Percentiles rank a stretch among this genome's conserved stretches.
These are phyloP conservation scores for Helenozyma baotianmanensis DNA, from an alignment of 805 yeast genomes.

Conservation along the genomic window DNA sequence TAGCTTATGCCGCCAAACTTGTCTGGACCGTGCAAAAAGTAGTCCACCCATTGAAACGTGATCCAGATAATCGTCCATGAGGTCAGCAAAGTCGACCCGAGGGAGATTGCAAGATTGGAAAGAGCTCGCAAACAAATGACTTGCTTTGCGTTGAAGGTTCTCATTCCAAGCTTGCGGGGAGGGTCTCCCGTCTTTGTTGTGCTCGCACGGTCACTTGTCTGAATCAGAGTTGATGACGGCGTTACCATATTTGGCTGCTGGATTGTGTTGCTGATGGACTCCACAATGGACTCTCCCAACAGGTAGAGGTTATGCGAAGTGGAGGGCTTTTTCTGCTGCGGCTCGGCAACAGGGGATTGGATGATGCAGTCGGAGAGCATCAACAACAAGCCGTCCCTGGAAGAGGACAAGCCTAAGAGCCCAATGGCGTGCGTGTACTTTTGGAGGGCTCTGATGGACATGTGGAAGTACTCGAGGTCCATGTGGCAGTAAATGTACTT, in stretches of 20 bases:
- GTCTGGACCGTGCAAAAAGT: constrained; percentile 57
- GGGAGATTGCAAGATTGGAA: constrained; percentile 67
- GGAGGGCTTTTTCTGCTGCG: background rate
- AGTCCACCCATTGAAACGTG: constrained; percentile 77
- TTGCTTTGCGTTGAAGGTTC: constrained; percentile 56
- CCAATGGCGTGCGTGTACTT: constrained; percentile 82
- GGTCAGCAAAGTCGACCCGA: constrained; percentile 67
- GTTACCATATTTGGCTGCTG: constrained; percentile 20
- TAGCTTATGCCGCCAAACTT: constrained; percentile 27
- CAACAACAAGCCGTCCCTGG: constrained; percentile 49
- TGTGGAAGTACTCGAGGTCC: constrained; percentile 67
- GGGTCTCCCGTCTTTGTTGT: background rate
- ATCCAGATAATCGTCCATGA: constrained; percentile 62
- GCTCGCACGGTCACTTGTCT: background rate
- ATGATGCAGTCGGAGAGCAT: constrained; percentile 35
- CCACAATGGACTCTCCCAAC: constrained; percentile 50
- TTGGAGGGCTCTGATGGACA: constrained; percentile 68
- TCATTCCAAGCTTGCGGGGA: background rate
- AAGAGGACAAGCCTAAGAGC: constrained; percentile 49
- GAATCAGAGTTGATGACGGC: background rate
- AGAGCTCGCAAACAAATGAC: constrained; percentile 75
- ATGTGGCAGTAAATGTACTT: constrained; percentile 57
- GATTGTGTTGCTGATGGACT: constrained; percentile 42
- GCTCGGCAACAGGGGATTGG: constrained; percentile 14
- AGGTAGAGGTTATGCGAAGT: constrained; percentile 25